Conservation (phyloP, 345 rosid species). For the Eucalyptus erythrocorys region DNA sequence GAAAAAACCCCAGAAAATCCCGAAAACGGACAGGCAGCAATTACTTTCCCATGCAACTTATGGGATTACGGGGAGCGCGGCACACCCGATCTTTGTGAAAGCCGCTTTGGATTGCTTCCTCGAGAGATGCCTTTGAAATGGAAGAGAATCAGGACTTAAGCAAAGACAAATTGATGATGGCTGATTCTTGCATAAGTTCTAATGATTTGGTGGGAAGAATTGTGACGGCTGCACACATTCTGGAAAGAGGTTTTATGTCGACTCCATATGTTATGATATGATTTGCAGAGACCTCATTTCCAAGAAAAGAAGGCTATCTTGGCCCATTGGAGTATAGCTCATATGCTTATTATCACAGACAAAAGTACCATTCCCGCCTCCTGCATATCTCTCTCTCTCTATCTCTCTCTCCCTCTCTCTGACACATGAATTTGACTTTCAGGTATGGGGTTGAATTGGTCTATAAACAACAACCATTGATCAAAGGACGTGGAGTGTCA, state of each 20-base stretch:
- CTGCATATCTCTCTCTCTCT: neutral
- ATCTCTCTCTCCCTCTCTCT: no score
- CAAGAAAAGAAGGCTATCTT: slow-evolving; percentile 97
- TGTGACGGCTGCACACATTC: slow-evolving; percentile 97
- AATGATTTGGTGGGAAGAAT: slow-evolving; percentile 75
- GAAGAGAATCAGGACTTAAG: slow-evolving; percentile 18
- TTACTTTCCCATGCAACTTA: no score
- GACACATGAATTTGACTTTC: neutral
- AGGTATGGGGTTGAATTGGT: slow-evolving; percentile 92
- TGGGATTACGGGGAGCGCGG: no score
- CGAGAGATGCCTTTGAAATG: slow-evolving; percentile 33
- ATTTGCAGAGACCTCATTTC: slow-evolving; percentile 90
- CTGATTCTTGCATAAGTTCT: slow-evolving; percentile 46
- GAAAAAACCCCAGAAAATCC: no score
- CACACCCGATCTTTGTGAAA: no score
- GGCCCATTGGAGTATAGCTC: slow-evolving; percentile 96
- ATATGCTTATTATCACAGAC: slow-evolving; percentile 86
- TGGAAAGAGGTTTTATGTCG: slow-evolving; percentile 96
- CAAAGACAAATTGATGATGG: slow-evolving; percentile 68
- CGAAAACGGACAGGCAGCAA: no score
- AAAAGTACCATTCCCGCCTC: slow-evolving; percentile 45
- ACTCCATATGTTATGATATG: slow-evolving; percentile 79
- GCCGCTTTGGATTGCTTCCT: slow-evolving; percentile 89
- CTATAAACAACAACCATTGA: slow-evolving; percentile 63
- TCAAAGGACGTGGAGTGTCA: slow-evolving; percentile 97